Base-by-base conservation (phyloP, 2,329 filamentous ascomycete genomes). In the Fusarium floridanum region DNA sequence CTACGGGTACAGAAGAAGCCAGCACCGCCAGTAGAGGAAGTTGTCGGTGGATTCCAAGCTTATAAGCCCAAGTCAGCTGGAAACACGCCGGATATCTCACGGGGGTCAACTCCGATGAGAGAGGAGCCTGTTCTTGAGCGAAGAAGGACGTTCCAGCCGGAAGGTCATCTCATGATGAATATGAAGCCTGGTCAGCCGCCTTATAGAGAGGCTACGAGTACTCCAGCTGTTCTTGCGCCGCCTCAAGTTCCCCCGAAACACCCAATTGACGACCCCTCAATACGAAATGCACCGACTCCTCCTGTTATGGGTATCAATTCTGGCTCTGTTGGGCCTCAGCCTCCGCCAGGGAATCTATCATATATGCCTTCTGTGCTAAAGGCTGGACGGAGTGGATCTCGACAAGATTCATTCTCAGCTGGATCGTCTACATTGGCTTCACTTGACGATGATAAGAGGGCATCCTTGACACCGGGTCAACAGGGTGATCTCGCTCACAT, bases 81-180 rank as follows among this genome's bases (percentile, higher is more conserved):
- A 41, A 29, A n/a, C 22, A 62, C 64, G 4, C 43, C 62, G 14
- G 61, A 70, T 6, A 57, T 61, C n/a, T 53, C 71, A 6, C 74
- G 61, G 2, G 66, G 61, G 11, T 60, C 68, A 22, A 45, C 68
- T 0, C 67, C 66, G 10, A 50, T 66, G 43, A 64, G 77, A 37
- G 45, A 68, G 20, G 64, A 69, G 24, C 48, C 70, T 41, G n/a
- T 53, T 53, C 36, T 56, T 12, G 65, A 69, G 9, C 61, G 50
- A 12, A 66, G 74, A 32, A 71, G 64, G 22, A 73, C 77, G 11
- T 65, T 82, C 32, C 77, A 80, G 16, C 79, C 78, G 6, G 77
- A 79, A 3, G 75, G 64, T 1, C 77, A 77, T 0, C 61, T 81
- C 17, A 69, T 75, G 50, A 77, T 55, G 50, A 55, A 76, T 9